Evolutionary conservation across 179 eudicot genomes (phyloP), one percentile per base, ranked within the genome.

Genomic region (Amaranthus tricolor): DNA sequence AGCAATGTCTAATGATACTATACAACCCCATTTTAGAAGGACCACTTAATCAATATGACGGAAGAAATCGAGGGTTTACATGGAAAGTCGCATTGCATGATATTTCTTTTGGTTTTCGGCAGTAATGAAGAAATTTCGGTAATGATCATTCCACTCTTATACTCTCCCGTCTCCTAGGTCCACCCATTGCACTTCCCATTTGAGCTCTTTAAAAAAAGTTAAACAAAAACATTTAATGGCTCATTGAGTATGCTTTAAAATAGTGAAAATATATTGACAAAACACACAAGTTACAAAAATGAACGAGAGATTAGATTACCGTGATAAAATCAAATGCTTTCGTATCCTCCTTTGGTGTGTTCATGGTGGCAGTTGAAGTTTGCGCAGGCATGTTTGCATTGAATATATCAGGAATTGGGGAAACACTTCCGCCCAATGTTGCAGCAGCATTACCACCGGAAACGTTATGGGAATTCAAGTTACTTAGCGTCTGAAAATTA

Each of bases 261-360:
- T 24, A 24, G 31, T 24, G 31, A 24, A 24, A 24, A 31, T 31
- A 31, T 52, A 47, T 11, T 48, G 66, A 81, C 21, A 76, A 5
- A 31, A 51, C 17, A 40, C 21, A 76, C 7, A 31, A 51, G 17
- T 19, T 2, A 24, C 6, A 61, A 51, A 20, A 50, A n/a, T 16
- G 4, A 20, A 63, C 58, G 5, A 67, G 13, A 13, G 50, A 14
- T 65, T 65, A 15, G 78, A 91, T 85, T 84, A 94, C 98, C 73
- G 97, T 88, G 82, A 94, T 94, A 73, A 94, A 94, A 84, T 94
- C 98, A 84, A 94, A 94, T 20, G 98, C 98, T 85, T 81, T 94
- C 11, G 89, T 85, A 0, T 94, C 98, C 82, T 92, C 97, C 82
- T 88, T 93, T 12, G 96, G 85, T 75, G 80, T 74, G 68, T 85